Evolutionary conservation across 1,284 basidiomycete species (phyloP).

Genomic region (Coniferiporia weirii): DNA sequence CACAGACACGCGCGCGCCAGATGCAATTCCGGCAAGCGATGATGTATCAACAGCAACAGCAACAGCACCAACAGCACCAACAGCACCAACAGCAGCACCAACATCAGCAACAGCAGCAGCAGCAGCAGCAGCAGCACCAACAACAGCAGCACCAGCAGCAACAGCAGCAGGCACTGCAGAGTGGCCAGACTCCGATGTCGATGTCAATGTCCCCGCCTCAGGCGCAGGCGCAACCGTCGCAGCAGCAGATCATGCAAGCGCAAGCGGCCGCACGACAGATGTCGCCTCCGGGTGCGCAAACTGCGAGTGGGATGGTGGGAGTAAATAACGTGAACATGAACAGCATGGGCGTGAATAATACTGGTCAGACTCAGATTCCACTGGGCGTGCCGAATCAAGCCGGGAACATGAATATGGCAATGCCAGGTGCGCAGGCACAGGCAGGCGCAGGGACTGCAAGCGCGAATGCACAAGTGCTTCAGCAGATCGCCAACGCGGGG

Average conservation of each 20-base stretch:
- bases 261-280: constrained; percentile 32
- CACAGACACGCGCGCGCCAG: constrained; percentile 39
- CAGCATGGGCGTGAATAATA: constrained; percentile 5
- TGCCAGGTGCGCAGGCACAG: background rate
- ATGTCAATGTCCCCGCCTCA: constrained; percentile 19
- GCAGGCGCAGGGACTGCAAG: constrained; percentile 14
- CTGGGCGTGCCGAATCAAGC: constrained; percentile 3
- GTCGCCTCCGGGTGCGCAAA: constrained; percentile 33
- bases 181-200: constrained; percentile 19
- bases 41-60: constrained; percentile 29
- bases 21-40: constrained; percentile 40
- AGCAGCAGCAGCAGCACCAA: constrained; percentile 26
- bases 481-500: constrained; percentile 27
- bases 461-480: constrained; percentile 18
- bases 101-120: constrained; percentile 1
- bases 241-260: constrained; percentile 23
- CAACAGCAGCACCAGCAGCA: constrained; percentile 7
- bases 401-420: constrained; percentile 8
- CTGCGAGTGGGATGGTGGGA: constrained; percentile 18
- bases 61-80: constrained; percentile 13
- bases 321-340: background rate
- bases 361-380: background rate
- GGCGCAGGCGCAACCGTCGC: constrained; percentile 27
- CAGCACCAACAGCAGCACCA: constrained; percentile 4
- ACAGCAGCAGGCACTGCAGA: constrained; percentile 26